Evolutionary conservation across 176 grass and related monocot genomes (phyloP).

Genomic region (Aegilops longissima): DNA sequence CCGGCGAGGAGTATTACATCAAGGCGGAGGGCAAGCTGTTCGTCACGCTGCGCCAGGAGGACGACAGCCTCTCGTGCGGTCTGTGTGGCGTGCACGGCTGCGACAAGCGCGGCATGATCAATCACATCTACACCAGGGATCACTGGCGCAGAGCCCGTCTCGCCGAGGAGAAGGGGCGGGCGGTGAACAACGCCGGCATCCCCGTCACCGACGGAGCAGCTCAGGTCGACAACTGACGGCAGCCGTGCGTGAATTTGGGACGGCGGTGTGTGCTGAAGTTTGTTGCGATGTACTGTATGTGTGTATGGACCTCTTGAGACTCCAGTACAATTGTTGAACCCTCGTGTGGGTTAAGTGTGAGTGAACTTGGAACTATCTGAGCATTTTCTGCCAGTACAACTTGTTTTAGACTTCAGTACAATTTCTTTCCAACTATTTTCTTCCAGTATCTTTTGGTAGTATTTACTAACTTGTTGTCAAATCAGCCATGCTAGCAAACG

Average conservation of each 20-base stretch:
- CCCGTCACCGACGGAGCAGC: not conserved
- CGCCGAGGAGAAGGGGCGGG: not conserved
- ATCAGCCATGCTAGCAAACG: no score
- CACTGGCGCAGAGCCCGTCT: conserved; percentile 13
- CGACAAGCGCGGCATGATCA: conserved; percentile 12
- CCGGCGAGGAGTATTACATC: not conserved
- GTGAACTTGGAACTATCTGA: no score
- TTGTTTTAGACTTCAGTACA: not conserved
- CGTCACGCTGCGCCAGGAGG: not conserved
- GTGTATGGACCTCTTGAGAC: no score
- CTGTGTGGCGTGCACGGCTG: not conserved
- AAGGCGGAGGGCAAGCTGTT: conserved; percentile 25
- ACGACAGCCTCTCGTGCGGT: conserved; percentile 20
- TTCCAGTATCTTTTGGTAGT: not conserved
- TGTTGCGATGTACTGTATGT: not conserved
- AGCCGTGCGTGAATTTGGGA: not conserved
- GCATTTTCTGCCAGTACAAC: not conserved
- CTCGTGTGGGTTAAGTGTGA: no score
- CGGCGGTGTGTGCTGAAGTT: not conserved
- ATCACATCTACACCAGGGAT: conserved; percentile 28
- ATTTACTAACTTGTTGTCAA: no score
- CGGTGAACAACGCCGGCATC: not conserved
- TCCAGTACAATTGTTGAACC: no score
- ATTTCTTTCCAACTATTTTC: not conserved
- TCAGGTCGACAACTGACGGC: not conserved